Evolutionary conservation across 2,329 filamentous ascomycete genomes (phyloP).

Genomic region (Colletotrichum agaves): DNA sequence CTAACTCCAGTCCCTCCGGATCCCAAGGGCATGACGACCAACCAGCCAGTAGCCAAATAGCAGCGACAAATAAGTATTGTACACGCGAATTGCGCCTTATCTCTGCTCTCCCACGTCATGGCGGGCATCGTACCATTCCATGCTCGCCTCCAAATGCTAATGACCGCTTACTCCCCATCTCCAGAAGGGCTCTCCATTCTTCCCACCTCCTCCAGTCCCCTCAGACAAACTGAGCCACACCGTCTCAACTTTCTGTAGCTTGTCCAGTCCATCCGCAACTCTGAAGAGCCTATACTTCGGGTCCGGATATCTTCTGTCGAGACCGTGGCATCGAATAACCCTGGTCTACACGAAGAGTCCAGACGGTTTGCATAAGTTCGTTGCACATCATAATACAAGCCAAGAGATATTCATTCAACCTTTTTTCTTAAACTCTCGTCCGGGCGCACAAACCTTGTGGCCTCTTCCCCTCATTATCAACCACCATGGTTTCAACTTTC

Average conservation of each 20-base stretch:
- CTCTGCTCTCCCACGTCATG: slow-evolving; percentile 30
- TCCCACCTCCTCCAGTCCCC: background rate
- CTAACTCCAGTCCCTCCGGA: background rate
- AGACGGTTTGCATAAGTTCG: background rate
- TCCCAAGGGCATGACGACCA: background rate
- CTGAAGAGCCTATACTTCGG: no score
- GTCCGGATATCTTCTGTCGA: background rate
- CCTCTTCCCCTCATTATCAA: background rate
- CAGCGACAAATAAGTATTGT: slow-evolving; percentile 35
- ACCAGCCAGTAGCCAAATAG: slow-evolving; percentile 10
- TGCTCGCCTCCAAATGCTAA: background rate
- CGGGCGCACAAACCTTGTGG: slow-evolving; percentile 8
- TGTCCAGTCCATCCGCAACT: no score
- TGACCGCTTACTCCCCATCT: background rate
- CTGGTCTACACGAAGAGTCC: background rate
- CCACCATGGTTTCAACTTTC: slow-evolving; percentile 19
- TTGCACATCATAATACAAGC: background rate
- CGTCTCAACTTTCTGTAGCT: background rate
- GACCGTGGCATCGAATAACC: slow-evolving; percentile 6
- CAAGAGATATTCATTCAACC: slow-evolving; percentile 16
- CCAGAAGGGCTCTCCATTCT: background rate
- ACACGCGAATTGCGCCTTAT: slow-evolving; percentile 36
- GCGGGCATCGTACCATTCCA: slow-evolving; percentile 21
- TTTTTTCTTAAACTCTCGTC: background rate
- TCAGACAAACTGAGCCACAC: background rate